These are phyloP conservation scores for Tuber borchii DNA, from an alignment of 495 filamentous ascomycete genomes.

Conservation along the genomic window DNA sequence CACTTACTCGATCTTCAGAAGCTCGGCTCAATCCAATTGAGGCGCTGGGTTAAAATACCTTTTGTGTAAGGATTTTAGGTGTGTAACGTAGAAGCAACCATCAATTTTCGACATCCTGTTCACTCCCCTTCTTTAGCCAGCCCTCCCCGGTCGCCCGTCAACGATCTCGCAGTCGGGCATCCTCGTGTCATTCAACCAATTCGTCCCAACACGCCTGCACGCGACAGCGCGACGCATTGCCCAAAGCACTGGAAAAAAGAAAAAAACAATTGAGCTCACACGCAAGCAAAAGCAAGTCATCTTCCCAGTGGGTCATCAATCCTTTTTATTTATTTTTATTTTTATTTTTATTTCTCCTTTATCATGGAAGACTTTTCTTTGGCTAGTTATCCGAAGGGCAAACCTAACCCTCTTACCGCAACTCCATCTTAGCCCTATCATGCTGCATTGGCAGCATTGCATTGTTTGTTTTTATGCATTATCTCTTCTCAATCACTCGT, in stretches of 20 bases:
- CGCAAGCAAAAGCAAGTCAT: constrained; percentile 36
- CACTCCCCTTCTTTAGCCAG: constrained; percentile 29
- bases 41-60: not conserved
- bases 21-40: constrained; percentile 18
- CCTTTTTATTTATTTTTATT: constrained; percentile 16
- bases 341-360: not conserved
- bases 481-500: not conserved
- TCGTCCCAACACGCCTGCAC: constrained; percentile 31
- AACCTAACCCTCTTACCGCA: constrained; percentile 27
- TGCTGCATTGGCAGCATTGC: constrained; percentile 23
- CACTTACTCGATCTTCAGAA: constrained; percentile 10
- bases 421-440: constrained; percentile 6
- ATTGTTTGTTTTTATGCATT: constrained; percentile 15
- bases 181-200: constrained; percentile 38
- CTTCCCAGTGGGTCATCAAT: constrained; percentile 22
- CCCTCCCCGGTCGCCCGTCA: constrained; percentile 33
- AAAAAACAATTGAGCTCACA: constrained; percentile 23
- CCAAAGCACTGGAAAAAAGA: constrained; percentile 22
- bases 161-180: constrained; percentile 38
- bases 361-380: not conserved
- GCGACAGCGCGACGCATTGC: constrained; percentile 29
- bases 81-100: constrained; percentile 36
- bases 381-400: not conserved
- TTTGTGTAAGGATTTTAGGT: constrained; percentile 4
- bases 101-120: constrained; percentile 19